phyloP scores from a whole-genome alignment of 805 yeast genomes.

The Deakozyma indianensis region DNA sequence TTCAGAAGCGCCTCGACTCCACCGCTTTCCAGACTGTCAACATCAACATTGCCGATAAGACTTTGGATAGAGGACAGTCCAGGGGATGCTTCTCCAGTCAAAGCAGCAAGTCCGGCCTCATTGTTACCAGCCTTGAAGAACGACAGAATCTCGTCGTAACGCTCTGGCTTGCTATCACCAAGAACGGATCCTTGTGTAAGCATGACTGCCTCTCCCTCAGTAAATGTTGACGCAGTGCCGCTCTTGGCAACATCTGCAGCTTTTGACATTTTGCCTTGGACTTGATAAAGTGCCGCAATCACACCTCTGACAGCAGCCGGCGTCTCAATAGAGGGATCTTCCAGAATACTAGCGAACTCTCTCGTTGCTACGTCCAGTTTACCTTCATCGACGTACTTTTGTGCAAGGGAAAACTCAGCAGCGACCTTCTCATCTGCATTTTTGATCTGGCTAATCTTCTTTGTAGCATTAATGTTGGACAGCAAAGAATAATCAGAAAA shows the following conservation, averaged over 20 bases:
- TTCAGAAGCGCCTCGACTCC: slow-evolving; percentile 15
- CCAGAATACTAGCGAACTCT: not conserved
- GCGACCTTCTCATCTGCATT: not conserved
- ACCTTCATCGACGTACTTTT: not conserved
- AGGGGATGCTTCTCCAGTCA: not conserved
- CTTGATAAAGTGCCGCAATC: not conserved
- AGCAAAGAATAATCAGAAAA: slow-evolving; percentile 9
- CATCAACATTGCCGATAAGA: slow-evolving; percentile 15
- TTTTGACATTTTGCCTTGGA: not conserved
- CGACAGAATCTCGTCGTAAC: slow-evolving; percentile 1
- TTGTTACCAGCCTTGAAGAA: slow-evolving; percentile 1
- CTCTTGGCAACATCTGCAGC: slow-evolving; percentile 3
- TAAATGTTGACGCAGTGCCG: slow-evolving; percentile 4
- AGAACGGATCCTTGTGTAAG: slow-evolving; percentile 1
- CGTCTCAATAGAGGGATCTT: not conserved
- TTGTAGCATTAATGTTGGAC: not conserved
- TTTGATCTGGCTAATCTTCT: not conserved
- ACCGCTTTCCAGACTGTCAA: slow-evolving; percentile 9
- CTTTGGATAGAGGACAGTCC: slow-evolving; percentile 6
- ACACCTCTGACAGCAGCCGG: not conserved
- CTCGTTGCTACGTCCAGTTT: slow-evolving; percentile 7
- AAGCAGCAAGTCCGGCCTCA: slow-evolving; percentile 1
- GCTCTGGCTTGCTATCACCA: slow-evolving; percentile 1
- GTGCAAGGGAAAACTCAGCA: not conserved
- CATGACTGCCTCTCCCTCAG: not conserved